Conservation (phyloP, 2,329 filamentous ascomycete genomes). For the Zymoseptoria passerinii region DNA sequence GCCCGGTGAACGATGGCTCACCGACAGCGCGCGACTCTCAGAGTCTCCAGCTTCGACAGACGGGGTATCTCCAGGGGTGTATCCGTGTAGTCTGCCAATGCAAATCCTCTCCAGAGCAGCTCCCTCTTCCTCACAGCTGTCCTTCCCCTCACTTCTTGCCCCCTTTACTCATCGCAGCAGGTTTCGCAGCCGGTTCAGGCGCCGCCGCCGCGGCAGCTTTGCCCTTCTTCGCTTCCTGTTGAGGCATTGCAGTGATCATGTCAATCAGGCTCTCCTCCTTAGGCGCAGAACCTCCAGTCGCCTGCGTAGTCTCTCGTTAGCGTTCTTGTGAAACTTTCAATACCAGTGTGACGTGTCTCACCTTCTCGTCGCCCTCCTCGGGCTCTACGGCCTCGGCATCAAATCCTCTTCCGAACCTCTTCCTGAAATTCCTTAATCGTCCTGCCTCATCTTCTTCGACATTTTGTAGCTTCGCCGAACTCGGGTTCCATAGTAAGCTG, state of each 20-base stretch:
- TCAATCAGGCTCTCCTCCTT: conserved; percentile 49
- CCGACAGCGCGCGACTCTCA: no score
- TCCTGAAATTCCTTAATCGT: conserved; percentile 74
- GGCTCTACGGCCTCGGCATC: conserved; percentile 47
- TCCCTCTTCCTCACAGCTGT: not conserved
- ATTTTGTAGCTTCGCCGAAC: conserved; percentile 68
- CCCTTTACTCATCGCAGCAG: conserved; percentile 29
- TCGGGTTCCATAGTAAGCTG: conserved; percentile 84
- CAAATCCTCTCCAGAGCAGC: no score
- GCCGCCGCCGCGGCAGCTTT: conserved; percentile 34
- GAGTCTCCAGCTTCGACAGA: no score
- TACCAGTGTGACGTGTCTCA: not conserved
- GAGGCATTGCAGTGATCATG: conserved; percentile 38
- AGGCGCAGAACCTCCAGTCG: not conserved
- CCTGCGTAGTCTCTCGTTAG: not conserved
- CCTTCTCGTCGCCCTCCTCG: conserved; percentile 21
- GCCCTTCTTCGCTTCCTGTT: conserved; percentile 30
- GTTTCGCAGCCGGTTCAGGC: conserved; percentile 30
- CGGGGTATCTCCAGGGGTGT: no score
- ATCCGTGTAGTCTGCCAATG: no score
- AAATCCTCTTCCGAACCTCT: conserved; percentile 74
- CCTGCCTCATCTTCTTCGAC: conserved; percentile 94
- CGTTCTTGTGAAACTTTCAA: not conserved
- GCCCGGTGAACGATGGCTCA: no score
- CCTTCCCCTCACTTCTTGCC: conserved; percentile 25